Evolutionary conservation across 73 alveolate species (phyloP).

Genomic region (Paramecium biaurelia): DNA sequence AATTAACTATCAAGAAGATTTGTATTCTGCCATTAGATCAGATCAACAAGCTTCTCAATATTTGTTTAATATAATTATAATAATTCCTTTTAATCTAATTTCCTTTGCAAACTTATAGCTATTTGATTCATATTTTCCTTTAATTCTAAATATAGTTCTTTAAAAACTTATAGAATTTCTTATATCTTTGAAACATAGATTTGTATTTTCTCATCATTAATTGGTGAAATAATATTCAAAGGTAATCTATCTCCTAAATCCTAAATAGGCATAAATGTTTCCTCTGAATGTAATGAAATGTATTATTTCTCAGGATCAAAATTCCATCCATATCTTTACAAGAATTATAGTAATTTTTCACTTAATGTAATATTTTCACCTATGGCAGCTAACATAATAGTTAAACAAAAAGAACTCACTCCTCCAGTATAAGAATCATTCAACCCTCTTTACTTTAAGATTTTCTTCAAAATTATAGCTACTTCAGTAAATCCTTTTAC

Average conservation of each 20-base stretch:
- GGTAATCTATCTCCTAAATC: not conserved
- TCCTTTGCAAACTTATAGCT: not conserved
- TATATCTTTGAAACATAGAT: not conserved
- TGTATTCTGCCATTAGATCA: not conserved
- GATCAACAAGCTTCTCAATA: not conserved
- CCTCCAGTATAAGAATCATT: conserved; percentile 48
- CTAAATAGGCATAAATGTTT: not conserved
- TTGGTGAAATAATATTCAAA: not conserved
- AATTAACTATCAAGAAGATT: not conserved
- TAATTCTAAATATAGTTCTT: not conserved
- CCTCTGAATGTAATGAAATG: not conserved
- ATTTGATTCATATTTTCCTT: not conserved
- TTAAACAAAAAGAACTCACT: conserved; percentile 35
- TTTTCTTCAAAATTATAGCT: not conserved
- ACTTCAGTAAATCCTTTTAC: not conserved
- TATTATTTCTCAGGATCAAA: conserved; percentile 23
- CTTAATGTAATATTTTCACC: not conserved
- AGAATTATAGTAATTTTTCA: not conserved
- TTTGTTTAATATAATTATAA: not conserved
- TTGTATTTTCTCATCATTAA: not conserved
- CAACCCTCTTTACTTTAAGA: not conserved
- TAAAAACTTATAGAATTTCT: not conserved
- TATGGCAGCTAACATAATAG: conserved; percentile 4
- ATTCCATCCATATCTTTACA: not conserved
- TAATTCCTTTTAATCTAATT: not conserved